phyloP scores from a whole-genome alignment of 192 early-diverging fungal species.

The Coemansia sp. region DNA sequence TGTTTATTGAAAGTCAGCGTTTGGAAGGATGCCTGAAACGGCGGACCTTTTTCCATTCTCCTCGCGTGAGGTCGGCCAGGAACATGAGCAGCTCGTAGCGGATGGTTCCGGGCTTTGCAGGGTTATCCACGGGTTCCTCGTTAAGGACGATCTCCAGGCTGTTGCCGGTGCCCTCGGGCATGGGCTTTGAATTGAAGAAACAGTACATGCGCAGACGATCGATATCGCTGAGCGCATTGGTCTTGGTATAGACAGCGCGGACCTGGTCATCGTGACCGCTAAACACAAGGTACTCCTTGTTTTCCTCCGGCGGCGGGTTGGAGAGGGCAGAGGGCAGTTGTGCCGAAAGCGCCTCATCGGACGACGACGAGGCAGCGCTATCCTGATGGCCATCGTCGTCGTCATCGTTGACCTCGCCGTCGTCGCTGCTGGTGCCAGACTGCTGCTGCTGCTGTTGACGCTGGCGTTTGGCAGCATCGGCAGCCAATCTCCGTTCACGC shows the following conservation, averaged over 20 bases:
- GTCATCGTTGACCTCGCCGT: conserved; percentile 1
- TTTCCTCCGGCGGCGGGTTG: neutral
- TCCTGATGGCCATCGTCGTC: no score
- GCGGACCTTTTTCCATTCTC: conserved; percentile 37
- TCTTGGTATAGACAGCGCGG: conserved; percentile 28
- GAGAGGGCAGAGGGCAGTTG: no score
- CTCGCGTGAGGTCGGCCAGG: conserved; percentile 14
- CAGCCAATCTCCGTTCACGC: conserved; percentile 16
- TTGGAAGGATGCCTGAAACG: neutral
- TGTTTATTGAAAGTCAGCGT: neutral
- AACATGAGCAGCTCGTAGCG: conserved; percentile 30
- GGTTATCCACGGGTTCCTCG: conserved; percentile 25
- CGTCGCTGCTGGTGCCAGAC: neutral
- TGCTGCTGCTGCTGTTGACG: neutral
- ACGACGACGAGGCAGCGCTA: no score
- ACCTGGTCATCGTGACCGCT: conserved; percentile 21
- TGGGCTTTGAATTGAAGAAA: conserved; percentile 30
- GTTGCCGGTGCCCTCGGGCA: conserved; percentile 17
- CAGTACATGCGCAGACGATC: conserved; percentile 44
- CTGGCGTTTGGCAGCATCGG: conserved; percentile 7
- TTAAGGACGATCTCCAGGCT: conserved; percentile 30
- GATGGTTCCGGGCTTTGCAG: conserved; percentile 13
- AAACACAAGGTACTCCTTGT: conserved; percentile 31
- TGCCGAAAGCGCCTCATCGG: conserved; percentile 10
- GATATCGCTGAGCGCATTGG: conserved; percentile 31